Percentiles rank a stretch among this genome's conserved stretches.
Conservation (phyloP, 805 yeast species). For the Wickerhamia fluorescens region DNA sequence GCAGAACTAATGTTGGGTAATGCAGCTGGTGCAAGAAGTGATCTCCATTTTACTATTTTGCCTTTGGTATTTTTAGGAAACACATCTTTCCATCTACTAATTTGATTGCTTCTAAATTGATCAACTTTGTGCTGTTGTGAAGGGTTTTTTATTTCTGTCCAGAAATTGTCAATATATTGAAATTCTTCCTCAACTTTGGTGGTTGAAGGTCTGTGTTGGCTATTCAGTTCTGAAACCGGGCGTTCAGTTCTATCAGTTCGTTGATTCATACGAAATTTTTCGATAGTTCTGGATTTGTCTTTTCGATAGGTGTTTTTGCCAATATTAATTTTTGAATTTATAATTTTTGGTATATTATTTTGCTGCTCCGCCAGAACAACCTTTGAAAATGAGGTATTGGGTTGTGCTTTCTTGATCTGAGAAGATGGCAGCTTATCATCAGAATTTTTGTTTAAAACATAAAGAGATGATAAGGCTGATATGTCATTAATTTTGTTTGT, state of each 20-base stretch:
- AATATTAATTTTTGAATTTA: too few species aligned
- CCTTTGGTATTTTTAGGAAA: constrained; percentile 67
- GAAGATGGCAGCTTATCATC: constrained; percentile 11
- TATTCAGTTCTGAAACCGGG: too few species aligned
- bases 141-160: neutral
- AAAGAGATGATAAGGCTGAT: constrained; percentile 33
- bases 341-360: too few species aligned
- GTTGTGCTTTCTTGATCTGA: neutral
- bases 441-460: constrained; percentile 25
- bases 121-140: neutral
- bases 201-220: neutral
- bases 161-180: neutral
- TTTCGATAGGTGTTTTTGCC: too few species aligned
- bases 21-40: constrained; percentile 89
- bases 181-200: neutral
- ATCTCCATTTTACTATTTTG: constrained; percentile 81
- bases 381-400: neutral
- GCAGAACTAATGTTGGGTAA: constrained; percentile 74
- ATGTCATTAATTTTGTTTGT: constrained; percentile 18
- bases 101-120: neutral
- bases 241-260: neutral
- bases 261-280: neutral
- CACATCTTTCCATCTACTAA: constrained; percentile 85
- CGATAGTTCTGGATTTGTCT: neutral
- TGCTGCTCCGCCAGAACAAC: neutral